These are phyloP conservation scores for Hypoxylon perforatum DNA, from an alignment of 495 filamentous ascomycete genomes.

Conservation along the genomic window DNA sequence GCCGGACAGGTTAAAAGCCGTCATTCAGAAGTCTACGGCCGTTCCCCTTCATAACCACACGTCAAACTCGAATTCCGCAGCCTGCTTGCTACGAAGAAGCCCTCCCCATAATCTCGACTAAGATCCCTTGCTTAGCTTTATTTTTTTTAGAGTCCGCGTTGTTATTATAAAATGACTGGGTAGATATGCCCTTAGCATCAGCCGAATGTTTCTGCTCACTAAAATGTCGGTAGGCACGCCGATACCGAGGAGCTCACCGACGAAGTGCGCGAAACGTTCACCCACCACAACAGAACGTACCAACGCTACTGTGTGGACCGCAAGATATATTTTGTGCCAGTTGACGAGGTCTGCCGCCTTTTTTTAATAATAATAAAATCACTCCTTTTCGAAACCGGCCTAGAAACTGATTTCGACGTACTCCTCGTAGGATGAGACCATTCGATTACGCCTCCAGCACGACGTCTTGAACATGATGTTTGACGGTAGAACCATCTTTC, in stretches of 20 bases:
- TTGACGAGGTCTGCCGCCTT: slow-evolving; percentile 75
- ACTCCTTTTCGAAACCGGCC: slow-evolving; percentile 29
- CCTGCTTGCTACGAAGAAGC: slow-evolving; percentile 23
- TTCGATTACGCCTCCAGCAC: slow-evolving; percentile 78
- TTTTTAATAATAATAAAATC: slow-evolving; percentile 11
- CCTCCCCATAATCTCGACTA: slow-evolving; percentile 27
- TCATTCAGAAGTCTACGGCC: slow-evolving; percentile 34
- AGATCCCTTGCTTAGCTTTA: slow-evolving; percentile 26
- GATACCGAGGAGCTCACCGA: slow-evolving; percentile 50
- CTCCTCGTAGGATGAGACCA: slow-evolving; percentile 76
- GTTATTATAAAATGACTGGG: slow-evolving; percentile 43
- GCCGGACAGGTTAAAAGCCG: slow-evolving; percentile 41
- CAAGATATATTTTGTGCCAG: slow-evolving; percentile 78
- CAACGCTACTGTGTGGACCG: slow-evolving; percentile 80
- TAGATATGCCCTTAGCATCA: slow-evolving; percentile 37
- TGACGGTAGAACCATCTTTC: slow-evolving; percentile 81
- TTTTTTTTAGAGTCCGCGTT: slow-evolving; percentile 12
- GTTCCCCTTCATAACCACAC: slow-evolving; percentile 24
- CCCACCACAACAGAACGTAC: slow-evolving; percentile 75
- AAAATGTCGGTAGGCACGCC: slow-evolving; percentile 39
- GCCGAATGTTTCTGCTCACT: slow-evolving; percentile 32
- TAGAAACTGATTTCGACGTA: slow-evolving; percentile 32
- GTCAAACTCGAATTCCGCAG: slow-evolving; percentile 28
- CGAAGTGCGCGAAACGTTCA: slow-evolving; percentile 69
- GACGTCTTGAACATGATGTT: slow-evolving; percentile 77